These are phyloP conservation scores for Fusarium hostae DNA, from an alignment of 2,329 filamentous ascomycete species.

Conservation along the genomic window DNA sequence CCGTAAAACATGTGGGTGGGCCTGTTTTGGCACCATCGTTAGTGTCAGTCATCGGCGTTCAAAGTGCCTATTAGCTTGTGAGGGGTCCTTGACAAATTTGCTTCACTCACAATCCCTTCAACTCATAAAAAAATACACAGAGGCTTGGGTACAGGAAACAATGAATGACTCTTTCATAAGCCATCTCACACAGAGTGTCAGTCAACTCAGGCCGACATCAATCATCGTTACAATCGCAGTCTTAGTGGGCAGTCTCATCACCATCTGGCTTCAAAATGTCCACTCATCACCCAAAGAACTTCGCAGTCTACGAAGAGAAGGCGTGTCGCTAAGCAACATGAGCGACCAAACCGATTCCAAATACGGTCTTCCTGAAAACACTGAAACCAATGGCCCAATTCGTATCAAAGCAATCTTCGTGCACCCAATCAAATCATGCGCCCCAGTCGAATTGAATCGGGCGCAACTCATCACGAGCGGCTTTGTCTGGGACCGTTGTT, in stretches of 20 bases:
- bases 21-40: neutral
- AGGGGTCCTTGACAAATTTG: neutral
- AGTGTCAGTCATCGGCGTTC: neutral
- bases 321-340: slow-evolving; percentile 43
- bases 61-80: neutral
- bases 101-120: neutral
- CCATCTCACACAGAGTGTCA: neutral
- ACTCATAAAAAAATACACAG: neutral
- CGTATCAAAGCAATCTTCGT: slow-evolving; percentile 45
- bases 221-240: neutral
- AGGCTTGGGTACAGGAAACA: neutral
- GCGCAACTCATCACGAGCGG: slow-evolving; percentile 42
- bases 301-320: slow-evolving; percentile 22
- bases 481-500: slow-evolving; percentile 41
- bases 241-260: neutral
- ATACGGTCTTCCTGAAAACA: slow-evolving; percentile 18
- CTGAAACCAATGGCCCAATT: slow-evolving; percentile 5
- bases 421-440: slow-evolving; percentile 47
- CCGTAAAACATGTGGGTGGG: neutral
- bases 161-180: neutral
- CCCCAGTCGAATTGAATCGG: slow-evolving; percentile 39
- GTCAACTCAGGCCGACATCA: neutral
- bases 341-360: slow-evolving; percentile 36
- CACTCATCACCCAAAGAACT: neutral
- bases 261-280: neutral